Conservation (phyloP, 1,284 basidiomycete genomes). For the Phellopilus nigrolimitatus region DNA sequence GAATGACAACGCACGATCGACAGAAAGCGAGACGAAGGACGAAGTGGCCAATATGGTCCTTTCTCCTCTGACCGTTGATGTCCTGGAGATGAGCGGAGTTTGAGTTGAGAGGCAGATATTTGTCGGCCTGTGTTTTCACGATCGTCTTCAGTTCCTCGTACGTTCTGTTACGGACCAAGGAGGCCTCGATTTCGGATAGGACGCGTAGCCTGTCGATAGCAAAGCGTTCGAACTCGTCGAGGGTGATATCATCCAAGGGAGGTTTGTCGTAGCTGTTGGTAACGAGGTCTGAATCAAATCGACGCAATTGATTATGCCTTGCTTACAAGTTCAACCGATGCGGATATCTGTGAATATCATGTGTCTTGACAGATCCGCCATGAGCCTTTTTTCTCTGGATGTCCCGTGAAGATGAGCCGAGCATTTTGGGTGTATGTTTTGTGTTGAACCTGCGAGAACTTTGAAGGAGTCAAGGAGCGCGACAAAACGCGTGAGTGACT, state of each 20-base stretch:
- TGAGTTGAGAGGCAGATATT: conserved; percentile 65
- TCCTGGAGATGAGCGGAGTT: background rate
- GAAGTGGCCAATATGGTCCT: conserved; percentile 93
- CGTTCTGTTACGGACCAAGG: conserved; percentile 76
- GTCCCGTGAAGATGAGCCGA: background rate
- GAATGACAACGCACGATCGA: conserved; percentile 70
- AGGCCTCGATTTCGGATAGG: conserved; percentile 93
- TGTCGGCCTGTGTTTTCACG: conserved; percentile 55
- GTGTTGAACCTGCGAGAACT: background rate
- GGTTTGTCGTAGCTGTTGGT: conserved; percentile 80
- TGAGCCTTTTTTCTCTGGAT: background rate
- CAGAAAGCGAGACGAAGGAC: conserved; percentile 95
- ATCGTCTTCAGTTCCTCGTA: conserved; percentile 73
- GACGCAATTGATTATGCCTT: background rate
- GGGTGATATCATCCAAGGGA: conserved; percentile 84
- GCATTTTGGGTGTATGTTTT: background rate
- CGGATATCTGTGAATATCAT: conserved; percentile 13
- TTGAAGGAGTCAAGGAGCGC: background rate
- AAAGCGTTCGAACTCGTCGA: conserved; percentile 94
- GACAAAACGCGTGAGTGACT: conserved; percentile 13
- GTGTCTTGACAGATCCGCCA: conserved; percentile 2
- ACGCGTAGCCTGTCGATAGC: conserved; percentile 88
- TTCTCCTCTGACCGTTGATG: conserved; percentile 63
- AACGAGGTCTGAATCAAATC: background rate
- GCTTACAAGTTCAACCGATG: conserved; percentile 19